Evolutionary conservation across 257 asterid species (phyloP), one percentile per base, ranked within the genome.

Genomic region (Rhazya stricta): DNA sequence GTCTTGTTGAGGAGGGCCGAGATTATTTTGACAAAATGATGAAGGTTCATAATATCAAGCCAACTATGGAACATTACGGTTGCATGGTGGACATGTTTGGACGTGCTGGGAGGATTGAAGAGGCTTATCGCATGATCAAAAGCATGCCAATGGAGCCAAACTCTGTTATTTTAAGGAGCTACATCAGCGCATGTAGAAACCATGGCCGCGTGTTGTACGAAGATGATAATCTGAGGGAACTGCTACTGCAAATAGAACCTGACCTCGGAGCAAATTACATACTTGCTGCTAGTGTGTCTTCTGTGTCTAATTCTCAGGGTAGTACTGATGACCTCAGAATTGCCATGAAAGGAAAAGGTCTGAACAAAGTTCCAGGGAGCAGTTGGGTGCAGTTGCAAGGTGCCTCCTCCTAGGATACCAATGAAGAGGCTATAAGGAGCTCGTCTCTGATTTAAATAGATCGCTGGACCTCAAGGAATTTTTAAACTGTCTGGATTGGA

Each of bases 41-140:
- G 67, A 84, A 74, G 66, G 68, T 77, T 2, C 85, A 88, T 73
- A 71, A 69, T 9, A 88, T 91, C 65, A 74, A 48, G 81, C 97
- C 94, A 9, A 83, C 86, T n/a, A 79, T 89, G 92, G 96, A 89
- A 81, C 96, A 89, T 54, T 91, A 84, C 42, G 89, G 97, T 76
- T 91, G 97, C 83, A 83, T 90, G 91, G 90, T 88, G 61, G 96
- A 91, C 74, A 81, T 91, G 81, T 83, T 85, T 57, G 92, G 97
- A 53, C 89, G 93, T 34, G 86, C 86, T 67, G 96, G 96, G 67
- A 78, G 73, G 82, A 83, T 87, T 6, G 86, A 86, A 79, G 91
- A 88, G 81, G 97, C 96, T 81, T 87, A 91, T 78, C 79, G 62
- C 79, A 75, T 86, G 50, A 85, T 91, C 21, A 74, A 30, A 82